Evolutionary conservation across 768 basidiomycete species (phyloP), one percentile per base, ranked within the genome.

Genomic region (Holtermannia corniformis): DNA sequence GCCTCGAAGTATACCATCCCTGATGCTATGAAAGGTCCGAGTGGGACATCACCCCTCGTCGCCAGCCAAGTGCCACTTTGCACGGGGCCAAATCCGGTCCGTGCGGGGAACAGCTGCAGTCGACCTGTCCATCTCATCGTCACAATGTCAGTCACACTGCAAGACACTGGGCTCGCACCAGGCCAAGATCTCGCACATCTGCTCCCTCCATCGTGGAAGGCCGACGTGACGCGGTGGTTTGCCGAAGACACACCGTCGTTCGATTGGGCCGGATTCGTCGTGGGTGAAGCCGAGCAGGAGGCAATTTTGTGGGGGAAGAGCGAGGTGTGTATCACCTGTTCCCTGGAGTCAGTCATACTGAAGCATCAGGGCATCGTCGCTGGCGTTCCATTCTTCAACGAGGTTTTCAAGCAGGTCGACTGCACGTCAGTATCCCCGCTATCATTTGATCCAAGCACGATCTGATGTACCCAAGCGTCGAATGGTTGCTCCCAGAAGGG

Each of bases 261-360:
- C 61, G 93, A 99, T 73, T 95, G 89, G 59, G 92, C 86, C 37
- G 93, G 93, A 1, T 93, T 86, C 65, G 89, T 97, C 45, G 93
- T 99, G 7, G 93, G 93, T 13, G 92, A 97, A 67, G 84, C 80
- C 5, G 75, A 80, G 32, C 82, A 89, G 41, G 83, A 86, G 68
- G 95, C 95, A 5, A 85, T 83, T 67, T 79, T 97, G 16, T 79
- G 89, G 61, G 93, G 91, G 46, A 97, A 99, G 75, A 89, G 88
- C 54, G 81, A 82, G 48, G 78, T 81, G 51, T 61, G 78, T 16
- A 81, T 81, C 21, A 14, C 13, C n/a, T 13, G 25, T 11, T n/a
- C n/a, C n/a, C n/a, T n/a, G n/a, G n/a, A n/a, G n/a, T n/a, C n/a
- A n/a, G 3, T 19, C 19, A 7, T 28, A 45, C 14, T 14, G 16